phyloP scores from a whole-genome alignment of 805 yeast genomes.

The Scheffersomyces stipitis region DNA sequence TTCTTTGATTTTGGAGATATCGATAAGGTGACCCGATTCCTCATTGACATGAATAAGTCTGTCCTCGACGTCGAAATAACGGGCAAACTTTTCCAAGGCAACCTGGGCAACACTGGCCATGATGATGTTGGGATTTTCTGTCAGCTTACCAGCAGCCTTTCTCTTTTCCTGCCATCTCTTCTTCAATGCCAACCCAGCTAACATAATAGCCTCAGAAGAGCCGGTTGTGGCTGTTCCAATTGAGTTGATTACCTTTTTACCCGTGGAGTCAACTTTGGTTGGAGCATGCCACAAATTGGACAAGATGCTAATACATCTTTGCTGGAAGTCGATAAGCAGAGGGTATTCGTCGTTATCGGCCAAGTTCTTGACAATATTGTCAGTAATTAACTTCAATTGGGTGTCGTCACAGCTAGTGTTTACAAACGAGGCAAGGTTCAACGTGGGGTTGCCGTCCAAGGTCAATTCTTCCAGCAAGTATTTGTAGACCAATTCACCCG shows the following conservation, averaged over 20 bases:
- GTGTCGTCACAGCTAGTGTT: conserved; percentile 64
- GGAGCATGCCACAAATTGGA: conserved; percentile 83
- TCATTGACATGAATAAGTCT: conserved; percentile 67
- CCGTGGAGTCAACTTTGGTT: conserved; percentile 18
- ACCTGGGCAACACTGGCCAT: conserved; percentile 95
- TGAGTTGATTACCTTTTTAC: conserved; percentile 37
- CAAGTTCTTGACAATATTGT: conserved; percentile 80
- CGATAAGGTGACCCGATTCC: conserved; percentile 63
- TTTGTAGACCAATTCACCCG: conserved; percentile 54
- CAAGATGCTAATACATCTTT: conserved; percentile 78
- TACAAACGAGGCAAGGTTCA: conserved; percentile 88
- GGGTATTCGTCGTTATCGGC: conserved; percentile 96
- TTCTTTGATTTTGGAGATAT: conserved; percentile 56
- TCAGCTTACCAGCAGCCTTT: conserved; percentile 57
- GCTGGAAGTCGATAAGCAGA: conserved; percentile 72
- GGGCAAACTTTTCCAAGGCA: conserved; percentile 89
- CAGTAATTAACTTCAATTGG: conserved; percentile 49
- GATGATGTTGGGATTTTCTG: conserved; percentile 72
- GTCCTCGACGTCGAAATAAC: conserved; percentile 90
- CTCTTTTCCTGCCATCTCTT: conserved; percentile 79
- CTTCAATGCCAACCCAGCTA: conserved; percentile 92
- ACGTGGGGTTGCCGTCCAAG: conserved; percentile 79
- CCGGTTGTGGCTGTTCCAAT: conserved; percentile 94
- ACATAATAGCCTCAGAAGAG: conserved; percentile 89
- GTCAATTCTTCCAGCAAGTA: conserved; percentile 71